Evolutionary conservation across 306 rosid species (phyloP), one percentile per base, ranked within the genome.

Genomic region (Pyrus bretschneideri): DNA sequence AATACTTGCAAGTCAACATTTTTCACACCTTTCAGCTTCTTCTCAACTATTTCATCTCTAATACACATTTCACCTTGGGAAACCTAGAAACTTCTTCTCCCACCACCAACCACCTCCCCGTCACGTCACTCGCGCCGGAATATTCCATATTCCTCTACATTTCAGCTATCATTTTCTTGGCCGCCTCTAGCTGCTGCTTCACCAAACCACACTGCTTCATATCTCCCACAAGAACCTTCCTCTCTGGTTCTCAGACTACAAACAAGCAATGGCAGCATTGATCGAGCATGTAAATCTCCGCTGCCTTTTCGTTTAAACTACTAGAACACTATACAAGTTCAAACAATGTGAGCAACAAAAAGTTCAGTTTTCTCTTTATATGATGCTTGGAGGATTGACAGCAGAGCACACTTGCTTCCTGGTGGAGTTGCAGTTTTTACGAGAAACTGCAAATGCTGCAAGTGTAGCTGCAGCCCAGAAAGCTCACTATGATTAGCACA

Each of bases 401-500:
- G 15, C 4, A 21, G 35, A n/a, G 19, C 67, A 76, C 3, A 22
- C 11, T 31, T 76, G 80, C 70, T 78, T 75, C 22, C 23, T 42
- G n/a, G 69, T 25, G 77, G 69, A 61, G 10, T 31, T 68, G 62
- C 49, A 18, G 77, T 77, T 81, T 51, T 46, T 77, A 7, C 23
- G 77, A 3, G 85, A 80, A 78, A 80, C 74, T 67, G 61, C 74
- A 75, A 77, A 76, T 45, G 85, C 82, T 65, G 85, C 81, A 80
- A 86, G 35, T 23, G 88, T 72, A 76, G 83, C 89, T 15, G 66
- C 80, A 61, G 76, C 81, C 81, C 49, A 84, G 70, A 79, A 84
- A 82, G 84, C 86, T 82, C 22, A 82, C 82, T 86, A 51, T 82
- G 84, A 88, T 72, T 40, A 86, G 73, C 27, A 49, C 73, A 33